A percentile compares a stretch with the other conserved stretches of the same genome.
These are phyloP conservation scores for Penicillium subrubescens DNA, from an alignment of 495 filamentous ascomycete species.

Conservation along the genomic window DNA sequence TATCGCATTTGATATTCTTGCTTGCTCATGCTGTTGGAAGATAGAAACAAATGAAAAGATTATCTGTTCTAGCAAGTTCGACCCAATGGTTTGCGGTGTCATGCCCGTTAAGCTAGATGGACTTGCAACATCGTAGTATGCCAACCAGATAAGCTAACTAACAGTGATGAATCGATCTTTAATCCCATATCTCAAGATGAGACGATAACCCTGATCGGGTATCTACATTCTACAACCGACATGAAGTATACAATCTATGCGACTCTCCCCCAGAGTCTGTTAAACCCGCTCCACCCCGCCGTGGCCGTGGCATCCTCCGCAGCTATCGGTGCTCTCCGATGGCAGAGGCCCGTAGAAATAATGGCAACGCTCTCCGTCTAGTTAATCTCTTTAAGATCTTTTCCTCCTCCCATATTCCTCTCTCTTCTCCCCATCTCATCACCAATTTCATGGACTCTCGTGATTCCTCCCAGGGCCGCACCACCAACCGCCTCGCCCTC, in stretches of 20 bases:
- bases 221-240: not conserved
- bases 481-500: conserved; percentile 41
- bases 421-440: not conserved
- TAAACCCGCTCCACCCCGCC: conserved; percentile 1
- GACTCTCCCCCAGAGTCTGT: not conserved
- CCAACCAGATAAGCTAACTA: not conserved
- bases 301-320: conserved; percentile 44
- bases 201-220: no score
- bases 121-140: not conserved
- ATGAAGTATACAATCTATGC: not conserved
- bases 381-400: conserved; percentile 7
- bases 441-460: conserved; percentile 30
- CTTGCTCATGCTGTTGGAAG: not conserved
- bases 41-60: not conserved
- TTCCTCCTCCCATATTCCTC: not conserved
- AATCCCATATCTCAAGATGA: no score
- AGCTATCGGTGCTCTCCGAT: conserved; percentile 48
- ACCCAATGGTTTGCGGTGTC: not conserved
- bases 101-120: not conserved
- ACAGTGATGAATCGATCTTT: not conserved
- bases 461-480: conserved; percentile 28
- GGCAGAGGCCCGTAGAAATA: conserved; percentile 30
- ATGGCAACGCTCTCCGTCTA: conserved; percentile 16
- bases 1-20: not conserved
- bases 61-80: not conserved